Conservation (phyloP, 2,329 filamentous ascomycete species). For the Fusarium compactum region DNA sequence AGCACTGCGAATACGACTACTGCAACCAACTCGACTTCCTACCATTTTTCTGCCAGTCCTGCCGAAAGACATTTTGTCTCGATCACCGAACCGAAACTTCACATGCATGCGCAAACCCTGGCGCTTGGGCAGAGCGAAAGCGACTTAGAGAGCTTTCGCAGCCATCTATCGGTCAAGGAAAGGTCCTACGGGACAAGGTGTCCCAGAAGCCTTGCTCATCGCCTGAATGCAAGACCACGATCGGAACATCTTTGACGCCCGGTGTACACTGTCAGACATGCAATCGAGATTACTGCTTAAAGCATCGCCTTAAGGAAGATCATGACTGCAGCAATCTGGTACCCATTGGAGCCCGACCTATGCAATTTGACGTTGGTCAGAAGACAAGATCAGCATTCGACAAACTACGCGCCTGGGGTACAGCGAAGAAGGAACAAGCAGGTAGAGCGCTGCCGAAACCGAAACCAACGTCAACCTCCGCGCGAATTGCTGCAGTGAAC, state of each 20-base stretch:
- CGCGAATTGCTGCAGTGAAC: slow-evolving; percentile 76
- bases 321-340: slow-evolving; percentile 85
- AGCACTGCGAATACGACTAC: slow-evolving; percentile 90
- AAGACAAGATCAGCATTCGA: slow-evolving; percentile 80
- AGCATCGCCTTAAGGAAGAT: slow-evolving; percentile 81
- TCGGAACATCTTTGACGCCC: slow-evolving; percentile 75
- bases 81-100: slow-evolving; percentile 90
- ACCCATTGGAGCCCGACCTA: slow-evolving; percentile 64
- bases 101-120: slow-evolving; percentile 74
- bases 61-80: slow-evolving; percentile 86
- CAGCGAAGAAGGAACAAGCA: slow-evolving; percentile 76
- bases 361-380: slow-evolving; percentile 64
- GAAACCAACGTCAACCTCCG: slow-evolving; percentile 72
- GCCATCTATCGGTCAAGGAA: slow-evolving; percentile 66
- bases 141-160: slow-evolving; percentile 66
- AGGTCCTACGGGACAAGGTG: slow-evolving; percentile 65
- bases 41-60: slow-evolving; percentile 93
- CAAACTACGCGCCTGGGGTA: slow-evolving; percentile 83
- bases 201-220: slow-evolving; percentile 76
- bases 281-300: slow-evolving; percentile 80
- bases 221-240: slow-evolving; percentile 74
- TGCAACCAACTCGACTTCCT: slow-evolving; percentile 97
- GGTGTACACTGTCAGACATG: slow-evolving; percentile 79
- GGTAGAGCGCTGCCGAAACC: slow-evolving; percentile 70
- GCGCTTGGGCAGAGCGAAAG: slow-evolving; percentile 71